These are phyloP conservation scores for Prunus yedoensis DNA, from an alignment of 331 rosid species.

Conservation along the genomic window DNA sequence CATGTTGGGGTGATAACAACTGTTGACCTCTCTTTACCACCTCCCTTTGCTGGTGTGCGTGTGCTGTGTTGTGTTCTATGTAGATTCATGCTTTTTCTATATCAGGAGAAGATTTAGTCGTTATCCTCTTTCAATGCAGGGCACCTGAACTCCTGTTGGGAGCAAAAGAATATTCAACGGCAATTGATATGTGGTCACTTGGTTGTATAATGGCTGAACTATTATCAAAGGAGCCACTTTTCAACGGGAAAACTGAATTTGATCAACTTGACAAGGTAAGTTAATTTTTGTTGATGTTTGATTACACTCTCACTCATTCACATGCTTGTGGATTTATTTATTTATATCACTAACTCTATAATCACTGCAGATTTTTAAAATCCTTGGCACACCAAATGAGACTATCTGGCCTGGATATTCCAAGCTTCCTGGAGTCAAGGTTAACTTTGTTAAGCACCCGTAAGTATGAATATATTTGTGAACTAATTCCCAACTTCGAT, in stretches of 20 bases:
- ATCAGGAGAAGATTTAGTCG: not conserved
- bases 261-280: slow-evolving; percentile 94
- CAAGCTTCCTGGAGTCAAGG: slow-evolving; percentile 89
- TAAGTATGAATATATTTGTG: slow-evolving; percentile 53
- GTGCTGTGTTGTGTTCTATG: not conserved
- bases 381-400: slow-evolving; percentile 93
- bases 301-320: not conserved
- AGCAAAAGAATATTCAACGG: slow-evolving; percentile 78
- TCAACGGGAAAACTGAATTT: slow-evolving; percentile 85
- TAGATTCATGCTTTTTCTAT: not conserved
- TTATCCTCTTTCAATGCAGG: slow-evolving; percentile 45
- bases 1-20: not conserved
- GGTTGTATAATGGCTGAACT: slow-evolving; percentile 98
- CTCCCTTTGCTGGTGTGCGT: not conserved
- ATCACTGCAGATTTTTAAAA: slow-evolving; percentile 62
- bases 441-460: slow-evolving; percentile 97
- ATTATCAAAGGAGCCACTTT: slow-evolving; percentile 81
- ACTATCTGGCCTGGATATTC: slow-evolving; percentile 92
- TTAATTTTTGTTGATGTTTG: not conserved
- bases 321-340: not conserved
- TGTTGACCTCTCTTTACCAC: not conserved
- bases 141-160: slow-evolving; percentile 95
- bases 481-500: slow-evolving; percentile 17
- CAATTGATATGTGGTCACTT: slow-evolving; percentile 97
- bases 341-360: not conserved